Evolutionary conservation across 768 basidiomycete species (phyloP).

Genomic region (Scleroderma bovista): DNA sequence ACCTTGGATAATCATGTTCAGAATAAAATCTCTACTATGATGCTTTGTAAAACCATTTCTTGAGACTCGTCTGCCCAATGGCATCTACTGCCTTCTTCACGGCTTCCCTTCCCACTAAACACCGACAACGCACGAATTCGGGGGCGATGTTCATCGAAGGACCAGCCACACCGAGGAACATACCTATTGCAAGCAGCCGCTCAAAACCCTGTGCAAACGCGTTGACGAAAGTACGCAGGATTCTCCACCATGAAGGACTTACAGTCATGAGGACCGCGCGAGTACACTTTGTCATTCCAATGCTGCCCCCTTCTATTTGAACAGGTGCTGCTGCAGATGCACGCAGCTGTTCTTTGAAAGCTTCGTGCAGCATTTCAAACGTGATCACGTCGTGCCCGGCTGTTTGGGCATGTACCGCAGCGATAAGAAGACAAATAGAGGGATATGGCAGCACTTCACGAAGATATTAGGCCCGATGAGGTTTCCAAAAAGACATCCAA

Average conservation of each 20-base stretch:
- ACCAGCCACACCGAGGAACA: constrained; percentile 51
- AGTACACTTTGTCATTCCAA: constrained; percentile 67
- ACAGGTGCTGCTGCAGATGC: constrained; percentile 70
- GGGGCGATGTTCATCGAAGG: constrained; percentile 47
- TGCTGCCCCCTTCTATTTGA: constrained; percentile 64
- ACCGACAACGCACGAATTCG: constrained; percentile 75
- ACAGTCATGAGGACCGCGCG: constrained; percentile 64
- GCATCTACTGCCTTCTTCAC: constrained; percentile 64
- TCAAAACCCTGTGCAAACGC: constrained; percentile 70
- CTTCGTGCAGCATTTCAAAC: constrained; percentile 86
- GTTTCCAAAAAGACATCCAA: background rate
- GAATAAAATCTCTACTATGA: background rate
- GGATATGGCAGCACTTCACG: constrained; percentile 69
- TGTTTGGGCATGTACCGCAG: constrained; percentile 70
- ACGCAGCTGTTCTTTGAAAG: constrained; percentile 70
- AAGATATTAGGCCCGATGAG: background rate
- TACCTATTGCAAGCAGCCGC: constrained; percentile 46
- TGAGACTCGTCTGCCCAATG: constrained; percentile 63
- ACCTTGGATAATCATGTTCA: too few relatives aligned
- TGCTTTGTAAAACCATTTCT: constrained; percentile 71
- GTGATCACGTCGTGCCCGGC: constrained; percentile 78
- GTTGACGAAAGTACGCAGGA: constrained; percentile 1
- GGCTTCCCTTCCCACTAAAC: constrained; percentile 54
- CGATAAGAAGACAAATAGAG: constrained; percentile 75
- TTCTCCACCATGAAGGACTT: constrained; percentile 24